Base-by-base conservation (phyloP, 129 eudicot species). In the Calendula officinalis region DNA sequence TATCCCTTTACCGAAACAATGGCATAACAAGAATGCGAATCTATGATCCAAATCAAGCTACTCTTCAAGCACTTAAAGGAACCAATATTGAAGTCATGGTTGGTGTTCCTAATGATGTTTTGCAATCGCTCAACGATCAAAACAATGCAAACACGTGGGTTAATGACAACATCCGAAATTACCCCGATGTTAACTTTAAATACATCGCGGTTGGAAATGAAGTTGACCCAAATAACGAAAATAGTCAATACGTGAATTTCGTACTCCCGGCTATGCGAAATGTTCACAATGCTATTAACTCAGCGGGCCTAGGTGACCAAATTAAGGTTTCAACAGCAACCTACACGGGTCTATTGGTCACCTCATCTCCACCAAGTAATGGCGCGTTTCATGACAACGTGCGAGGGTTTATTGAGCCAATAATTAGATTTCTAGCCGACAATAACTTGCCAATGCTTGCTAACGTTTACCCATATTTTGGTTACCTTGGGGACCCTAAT, bases 201-300 rank as follows among this genome's bases (percentile, higher is more conserved):
- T 84, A 82, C 77, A 66, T 84, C n/a, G 84, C 75, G 0, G 91
- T 84, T 0, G 84, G 89, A 55, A 81, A 88, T 38, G 96, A 79
- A 66, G 74, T 84, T 1, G 60, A 61, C 17, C 86, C 82, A 5
- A 52, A 58, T 6, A 45, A 42, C 2, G 72, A 7, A 10, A 66
- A 57, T 0, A 42, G 71, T 7, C 56, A 27, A 14, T 64, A 64
- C 9, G 75, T 38, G 0, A 30, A 3, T 3, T 76, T 40, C 7
- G 67, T 83, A 7, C 75, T 76, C 9, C 78, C 64, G 0, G 89
- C 85, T 0, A 64, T 83, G 80, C 75, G 49, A 49, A 76, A 80
- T 45, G 36, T 76, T 15, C 47, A 50, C 45, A 72, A 45, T 0
- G 82, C 81, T 1, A 35, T 80, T 76, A 49, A 8, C 15, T 44